These are phyloP conservation scores for Huntiella omanensis DNA, from an alignment of 2,329 filamentous ascomycete species.

Conservation along the genomic window DNA sequence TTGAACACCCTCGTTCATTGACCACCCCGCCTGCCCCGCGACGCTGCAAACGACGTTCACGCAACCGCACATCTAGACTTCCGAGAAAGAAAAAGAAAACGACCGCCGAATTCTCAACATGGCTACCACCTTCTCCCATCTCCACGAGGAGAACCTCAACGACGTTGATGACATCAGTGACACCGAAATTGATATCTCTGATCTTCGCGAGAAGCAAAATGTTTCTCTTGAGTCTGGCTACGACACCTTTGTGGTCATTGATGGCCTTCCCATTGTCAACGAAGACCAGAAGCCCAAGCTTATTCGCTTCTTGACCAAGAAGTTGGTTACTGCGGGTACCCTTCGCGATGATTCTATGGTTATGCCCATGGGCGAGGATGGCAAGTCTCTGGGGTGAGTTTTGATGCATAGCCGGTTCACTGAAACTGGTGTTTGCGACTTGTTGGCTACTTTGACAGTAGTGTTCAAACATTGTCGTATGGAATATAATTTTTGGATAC, in stretches of 20 bases:
- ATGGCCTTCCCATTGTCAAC: slow-evolving; percentile 76
- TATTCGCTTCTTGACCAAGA: slow-evolving; percentile 88
- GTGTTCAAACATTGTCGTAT: neutral
- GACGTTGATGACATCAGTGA: slow-evolving; percentile 73
- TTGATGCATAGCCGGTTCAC: neutral
- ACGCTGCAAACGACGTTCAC: neutral
- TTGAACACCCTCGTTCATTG: slow-evolving; percentile 2
- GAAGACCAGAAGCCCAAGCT: slow-evolving; percentile 88
- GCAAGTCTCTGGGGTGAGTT: slow-evolving; percentile 66
- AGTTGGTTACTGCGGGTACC: slow-evolving; percentile 70
- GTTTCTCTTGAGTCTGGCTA: slow-evolving; percentile 90
- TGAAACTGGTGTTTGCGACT: too few species aligned
- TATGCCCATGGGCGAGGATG: slow-evolving; percentile 84
- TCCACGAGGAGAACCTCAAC: slow-evolving; percentile 69
- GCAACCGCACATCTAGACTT: slow-evolving; percentile 6
- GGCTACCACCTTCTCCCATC: slow-evolving; percentile 83
- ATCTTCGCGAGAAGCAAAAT: slow-evolving; percentile 86
- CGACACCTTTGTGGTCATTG: slow-evolving; percentile 89
- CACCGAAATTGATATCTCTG: slow-evolving; percentile 86
- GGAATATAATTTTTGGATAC: neutral
- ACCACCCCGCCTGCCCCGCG: slow-evolving; percentile 9
- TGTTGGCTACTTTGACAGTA: neutral
- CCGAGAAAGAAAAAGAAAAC: slow-evolving; percentile 13
- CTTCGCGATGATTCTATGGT: slow-evolving; percentile 73
- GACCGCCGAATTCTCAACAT: slow-evolving; percentile 36